phyloP scores from a whole-genome alignment of 2,329 filamentous ascomycete genomes.

The Aspergillus aculeatinus region DNA sequence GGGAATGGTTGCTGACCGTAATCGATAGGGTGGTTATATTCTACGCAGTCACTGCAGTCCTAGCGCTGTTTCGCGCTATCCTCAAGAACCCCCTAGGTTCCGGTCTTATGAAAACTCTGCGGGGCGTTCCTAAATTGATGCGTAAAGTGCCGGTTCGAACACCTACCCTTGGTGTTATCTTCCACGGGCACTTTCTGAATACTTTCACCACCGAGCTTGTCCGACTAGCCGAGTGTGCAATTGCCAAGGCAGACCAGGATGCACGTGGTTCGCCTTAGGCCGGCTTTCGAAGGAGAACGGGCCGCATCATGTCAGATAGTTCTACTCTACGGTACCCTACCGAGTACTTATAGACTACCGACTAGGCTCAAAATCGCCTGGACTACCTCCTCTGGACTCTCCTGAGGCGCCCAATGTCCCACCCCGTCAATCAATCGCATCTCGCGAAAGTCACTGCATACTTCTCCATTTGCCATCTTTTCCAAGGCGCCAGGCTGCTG shows the following conservation, averaged over 20 bases:
- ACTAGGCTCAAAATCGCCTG: conserved; percentile 49
- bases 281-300: background rate
- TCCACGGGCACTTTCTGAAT: conserved; percentile 11
- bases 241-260: background rate
- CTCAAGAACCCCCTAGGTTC: conserved; percentile 43
- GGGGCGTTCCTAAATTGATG: background rate
- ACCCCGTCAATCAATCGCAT: conserved; percentile 57
- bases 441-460: conserved; percentile 56
- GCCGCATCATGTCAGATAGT: background rate
- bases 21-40: conserved; percentile 49
- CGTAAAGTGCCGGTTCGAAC: conserved; percentile 4
- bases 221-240: background rate
- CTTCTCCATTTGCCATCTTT: conserved; percentile 47
- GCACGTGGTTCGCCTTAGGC: background rate
- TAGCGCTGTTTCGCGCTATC: conserved; percentile 53
- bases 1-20: background rate
- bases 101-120: conserved; percentile 21
- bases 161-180: conserved; percentile 8
- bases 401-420: conserved; percentile 71
- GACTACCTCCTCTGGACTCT: conserved; percentile 57
- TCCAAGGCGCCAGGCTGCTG: conserved; percentile 66
- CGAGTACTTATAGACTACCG: conserved; percentile 10
- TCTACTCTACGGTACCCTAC: background rate
- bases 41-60: conserved; percentile 51
- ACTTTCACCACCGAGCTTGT: conserved; percentile 12